These are phyloP conservation scores for Trametes coccinea DNA, from an alignment of 768 basidiomycete species.

Conservation along the genomic window DNA sequence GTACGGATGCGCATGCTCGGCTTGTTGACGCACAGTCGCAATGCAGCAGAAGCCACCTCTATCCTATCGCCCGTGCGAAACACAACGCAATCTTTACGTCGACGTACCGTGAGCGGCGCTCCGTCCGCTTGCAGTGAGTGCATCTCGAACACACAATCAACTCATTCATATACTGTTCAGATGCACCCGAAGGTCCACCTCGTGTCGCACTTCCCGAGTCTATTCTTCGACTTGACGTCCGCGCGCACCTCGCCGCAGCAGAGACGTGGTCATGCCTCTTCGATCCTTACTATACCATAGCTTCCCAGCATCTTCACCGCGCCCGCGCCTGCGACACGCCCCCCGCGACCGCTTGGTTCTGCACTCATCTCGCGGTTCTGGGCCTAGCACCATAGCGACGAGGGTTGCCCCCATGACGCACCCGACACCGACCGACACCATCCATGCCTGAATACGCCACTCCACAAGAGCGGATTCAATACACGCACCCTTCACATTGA, in stretches of 20 bases:
- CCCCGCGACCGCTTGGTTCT: not conserved
- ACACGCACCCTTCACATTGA: too few relatives aligned
- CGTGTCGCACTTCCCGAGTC: slow-evolving; percentile 7
- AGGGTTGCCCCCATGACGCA: slow-evolving; percentile 9
- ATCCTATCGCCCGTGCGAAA: not conserved
- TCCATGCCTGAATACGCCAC: too few relatives aligned
- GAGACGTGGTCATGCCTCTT: not conserved
- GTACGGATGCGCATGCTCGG: too few relatives aligned
- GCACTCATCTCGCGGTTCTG: not conserved
- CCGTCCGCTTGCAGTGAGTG: not conserved
- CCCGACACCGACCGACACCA: too few relatives aligned
- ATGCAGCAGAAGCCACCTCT: not conserved
- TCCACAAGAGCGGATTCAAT: too few relatives aligned
- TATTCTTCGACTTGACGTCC: not conserved
- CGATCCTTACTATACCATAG: not conserved
- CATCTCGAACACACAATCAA: not conserved
- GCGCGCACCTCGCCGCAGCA: not conserved
- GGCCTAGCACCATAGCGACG: slow-evolving; percentile 15
- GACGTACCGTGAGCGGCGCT: too few relatives aligned
- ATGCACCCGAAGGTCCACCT: not conserved
- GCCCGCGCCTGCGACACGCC: not conserved
- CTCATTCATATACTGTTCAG: not conserved
- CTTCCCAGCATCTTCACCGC: slow-evolving; percentile 15
- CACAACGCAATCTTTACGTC: too few relatives aligned
- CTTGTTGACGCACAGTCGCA: not conserved